A percentile compares a stretch with the other conserved stretches of the same genome.
Conservation (phyloP, 2,329 filamentous ascomycete genomes). For the Pestalotiopsis sp. region DNA sequence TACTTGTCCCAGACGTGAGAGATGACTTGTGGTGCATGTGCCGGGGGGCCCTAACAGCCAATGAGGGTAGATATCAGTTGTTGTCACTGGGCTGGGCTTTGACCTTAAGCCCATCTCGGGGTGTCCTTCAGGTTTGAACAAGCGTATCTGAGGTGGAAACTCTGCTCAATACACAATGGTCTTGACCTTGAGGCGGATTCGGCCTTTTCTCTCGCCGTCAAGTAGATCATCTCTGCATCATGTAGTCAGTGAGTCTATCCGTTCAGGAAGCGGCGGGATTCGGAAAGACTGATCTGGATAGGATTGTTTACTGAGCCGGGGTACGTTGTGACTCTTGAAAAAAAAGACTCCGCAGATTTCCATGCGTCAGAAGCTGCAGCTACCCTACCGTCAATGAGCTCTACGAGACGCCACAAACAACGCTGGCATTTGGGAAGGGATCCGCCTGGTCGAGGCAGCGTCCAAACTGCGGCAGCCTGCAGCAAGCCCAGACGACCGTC, state of each 20-base stretch:
- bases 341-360: conserved; percentile 21
- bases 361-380: conserved; percentile 49
- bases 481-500: conserved; percentile 36
- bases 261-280: not conserved
- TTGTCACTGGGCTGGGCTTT: not conserved
- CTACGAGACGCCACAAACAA: conserved; percentile 52
- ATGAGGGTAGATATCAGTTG: not conserved
- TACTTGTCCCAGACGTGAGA: not conserved
- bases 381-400: conserved; percentile 47
- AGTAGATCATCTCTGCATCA: not conserved
- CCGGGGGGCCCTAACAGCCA: not conserved
- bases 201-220: not conserved
- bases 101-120: not conserved
- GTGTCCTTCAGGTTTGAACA: not conserved
- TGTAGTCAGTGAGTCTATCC: not conserved
- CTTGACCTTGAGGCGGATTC: not conserved
- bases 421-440: conserved; percentile 42
- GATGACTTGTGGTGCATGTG: conserved; percentile 5
- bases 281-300: not conserved
- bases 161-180: not conserved
- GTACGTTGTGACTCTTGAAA: not conserved
- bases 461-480: conserved; percentile 43
- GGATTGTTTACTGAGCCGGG: not conserved
- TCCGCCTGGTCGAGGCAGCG: conserved; percentile 36
- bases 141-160: not conserved